phyloP scores from a whole-genome alignment of 495 filamentous ascomycete genomes.

The Talaromyces thailandensis region DNA sequence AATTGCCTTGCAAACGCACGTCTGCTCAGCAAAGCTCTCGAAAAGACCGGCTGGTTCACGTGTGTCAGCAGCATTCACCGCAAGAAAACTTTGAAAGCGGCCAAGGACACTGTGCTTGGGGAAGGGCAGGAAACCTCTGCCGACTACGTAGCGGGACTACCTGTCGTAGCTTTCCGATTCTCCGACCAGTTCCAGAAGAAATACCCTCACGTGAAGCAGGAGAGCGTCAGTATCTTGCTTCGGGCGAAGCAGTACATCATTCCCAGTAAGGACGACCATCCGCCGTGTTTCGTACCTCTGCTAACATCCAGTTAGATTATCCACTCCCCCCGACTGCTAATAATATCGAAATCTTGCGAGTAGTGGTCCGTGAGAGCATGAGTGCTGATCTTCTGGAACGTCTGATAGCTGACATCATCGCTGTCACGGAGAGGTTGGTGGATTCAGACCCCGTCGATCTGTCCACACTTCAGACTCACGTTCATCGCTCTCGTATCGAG shows the following conservation, averaged over 20 bases:
- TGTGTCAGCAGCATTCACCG: constrained; percentile 64
- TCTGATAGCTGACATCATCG: constrained; percentile 45
- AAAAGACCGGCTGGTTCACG: constrained; percentile 54
- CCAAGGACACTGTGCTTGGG: constrained; percentile 26
- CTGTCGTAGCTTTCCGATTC: constrained; percentile 63
- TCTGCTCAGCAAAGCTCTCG: constrained; percentile 56
- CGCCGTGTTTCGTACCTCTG: not conserved
- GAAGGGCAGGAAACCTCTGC: constrained; percentile 41
- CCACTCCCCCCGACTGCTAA: constrained; percentile 56
- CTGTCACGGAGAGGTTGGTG: constrained; percentile 49
- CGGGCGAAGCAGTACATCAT: constrained; percentile 68
- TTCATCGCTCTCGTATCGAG: not conserved
- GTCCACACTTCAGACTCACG: not conserved
- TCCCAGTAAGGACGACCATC: constrained; percentile 38
- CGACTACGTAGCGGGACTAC: constrained; percentile 58
- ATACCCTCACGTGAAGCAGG: constrained; percentile 59
- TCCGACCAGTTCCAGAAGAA: constrained; percentile 52
- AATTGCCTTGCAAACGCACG: constrained; percentile 63
- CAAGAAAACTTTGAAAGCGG: constrained; percentile 2
- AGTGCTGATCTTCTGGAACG: constrained; percentile 58
- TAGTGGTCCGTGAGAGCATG: constrained; percentile 64
- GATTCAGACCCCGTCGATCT: constrained; percentile 32
- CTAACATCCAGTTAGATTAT: constrained; percentile 39
- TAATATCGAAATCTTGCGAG: constrained; percentile 57
- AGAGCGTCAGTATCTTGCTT: constrained; percentile 53